Percentiles rank a stretch among this genome's conserved stretches.
These are phyloP conservation scores for Rhizopogon salebrosus DNA, from an alignment of 768 basidiomycete genomes.

Conservation along the genomic window DNA sequence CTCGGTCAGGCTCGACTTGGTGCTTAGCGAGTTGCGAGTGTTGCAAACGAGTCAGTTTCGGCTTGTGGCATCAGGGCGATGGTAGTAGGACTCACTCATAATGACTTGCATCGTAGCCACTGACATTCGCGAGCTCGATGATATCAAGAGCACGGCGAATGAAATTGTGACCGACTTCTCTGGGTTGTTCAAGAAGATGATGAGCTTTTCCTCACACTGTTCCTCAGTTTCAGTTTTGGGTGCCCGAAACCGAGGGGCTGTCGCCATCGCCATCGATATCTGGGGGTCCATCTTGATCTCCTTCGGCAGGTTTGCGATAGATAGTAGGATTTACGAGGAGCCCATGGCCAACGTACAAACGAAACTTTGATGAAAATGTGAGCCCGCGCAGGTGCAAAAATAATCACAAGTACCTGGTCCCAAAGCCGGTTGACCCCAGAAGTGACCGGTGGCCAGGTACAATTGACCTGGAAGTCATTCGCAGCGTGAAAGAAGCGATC, in stretches of 20 bases:
- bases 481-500: conserved; percentile 60
- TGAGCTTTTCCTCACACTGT: conserved; percentile 38
- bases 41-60: too few relatives aligned
- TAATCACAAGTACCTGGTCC: conserved; percentile 49
- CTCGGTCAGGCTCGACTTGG: too few relatives aligned
- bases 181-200: conserved; percentile 57
- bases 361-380: conserved; percentile 39
- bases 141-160: conserved; percentile 43
- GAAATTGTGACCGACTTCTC: conserved; percentile 56
- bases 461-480: conserved; percentile 44
- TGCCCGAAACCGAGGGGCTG: conserved; percentile 19
- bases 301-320: conserved; percentile 26
- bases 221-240: conserved; percentile 29
- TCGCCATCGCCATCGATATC: conserved; percentile 18
- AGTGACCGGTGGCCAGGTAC: conserved; percentile 32
- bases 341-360: conserved; percentile 55
- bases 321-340: conserved; percentile 44
- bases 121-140: conserved; percentile 33
- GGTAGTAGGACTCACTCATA: too few relatives aligned
- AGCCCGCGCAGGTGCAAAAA: not conserved
- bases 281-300: conserved; percentile 27
- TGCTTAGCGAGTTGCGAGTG: too few relatives aligned
- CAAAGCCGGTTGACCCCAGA: conserved; percentile 42
- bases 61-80: too few relatives aligned
- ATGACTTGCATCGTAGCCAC: too few relatives aligned